Evolutionary conservation across 108 stramenopile species (phyloP).

Genomic region (Conticribra guillardii): DNA sequence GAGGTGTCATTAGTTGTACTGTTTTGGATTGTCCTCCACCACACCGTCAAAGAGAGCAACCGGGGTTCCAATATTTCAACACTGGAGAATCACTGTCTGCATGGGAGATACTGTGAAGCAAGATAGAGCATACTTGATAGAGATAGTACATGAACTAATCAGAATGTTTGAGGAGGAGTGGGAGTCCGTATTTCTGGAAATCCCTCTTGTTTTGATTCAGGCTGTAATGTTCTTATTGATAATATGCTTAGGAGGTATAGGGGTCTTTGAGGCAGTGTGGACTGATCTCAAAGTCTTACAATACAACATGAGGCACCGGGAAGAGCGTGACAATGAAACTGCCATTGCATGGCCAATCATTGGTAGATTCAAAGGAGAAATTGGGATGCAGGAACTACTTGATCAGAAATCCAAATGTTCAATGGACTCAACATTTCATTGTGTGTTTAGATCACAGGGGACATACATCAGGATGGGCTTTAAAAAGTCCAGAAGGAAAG

Average conservation of each 20-base stretch:
- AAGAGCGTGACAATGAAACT: slow-evolving; percentile 1
- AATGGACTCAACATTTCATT: slow-evolving; percentile 11
- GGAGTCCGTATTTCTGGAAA: not conserved
- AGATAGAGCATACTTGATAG: slow-evolving; percentile 6
- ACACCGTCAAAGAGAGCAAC: too few relatives aligned
- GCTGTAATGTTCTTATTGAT: slow-evolving; percentile 8
- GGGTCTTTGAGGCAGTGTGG: slow-evolving; percentile 26
- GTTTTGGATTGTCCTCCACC: too few relatives aligned
- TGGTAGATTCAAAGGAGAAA: slow-evolving; percentile 11
- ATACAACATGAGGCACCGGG: slow-evolving; percentile 5
- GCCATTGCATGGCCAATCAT: slow-evolving; percentile 24
- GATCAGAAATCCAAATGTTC: slow-evolving; percentile 15
- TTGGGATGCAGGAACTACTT: slow-evolving; percentile 13
- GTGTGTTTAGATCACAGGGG: not conserved
- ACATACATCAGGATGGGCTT: slow-evolving; percentile 13
- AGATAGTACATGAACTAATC: slow-evolving; percentile 1
- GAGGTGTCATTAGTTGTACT: too few relatives aligned
- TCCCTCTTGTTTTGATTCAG: not conserved
- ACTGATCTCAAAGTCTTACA: slow-evolving; percentile 13
- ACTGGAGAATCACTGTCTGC: not conserved
- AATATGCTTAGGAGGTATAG: not conserved
- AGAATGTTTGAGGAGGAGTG: slow-evolving; percentile 8
- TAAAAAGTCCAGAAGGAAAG: slow-evolving; percentile 5
- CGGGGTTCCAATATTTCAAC: slow-evolving; percentile 5
- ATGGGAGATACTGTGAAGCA: slow-evolving; percentile 9